Base-by-base conservation (phyloP, 495 filamentous ascomycete genomes). In the Hypoxylon crocopeplum region DNA sequence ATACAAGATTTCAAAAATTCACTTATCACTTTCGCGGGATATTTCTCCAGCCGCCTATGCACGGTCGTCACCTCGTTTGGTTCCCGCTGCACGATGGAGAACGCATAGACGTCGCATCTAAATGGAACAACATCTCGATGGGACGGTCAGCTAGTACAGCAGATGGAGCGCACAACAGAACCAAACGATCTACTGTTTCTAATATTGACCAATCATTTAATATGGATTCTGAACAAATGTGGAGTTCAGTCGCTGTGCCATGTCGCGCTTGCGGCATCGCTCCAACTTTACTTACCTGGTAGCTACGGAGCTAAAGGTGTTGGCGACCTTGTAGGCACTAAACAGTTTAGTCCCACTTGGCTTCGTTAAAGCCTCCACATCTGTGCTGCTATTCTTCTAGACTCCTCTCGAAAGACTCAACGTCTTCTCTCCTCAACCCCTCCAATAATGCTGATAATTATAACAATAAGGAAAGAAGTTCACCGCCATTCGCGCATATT, bases 231-330 rank as follows among this genome's bases (percentile, higher is more conserved):
- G 44, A 12, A 8, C n/a, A n/a, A 16, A 10, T 56, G 46, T 56
- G 61, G 55, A 40, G 55, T 44, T 39, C 0, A 29, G 17, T 15
- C 7, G 33, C 52, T 46, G 48, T 46, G 41, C 52, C 41, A 40
- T 62, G 51, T 57, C 52, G 52, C 55, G 54, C 48, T 49, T 64
- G 61, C 61, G 61, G 61, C 49, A 59, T 64, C 61, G 61, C 61
- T 64, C 29, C 25, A 50, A 45, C 41, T 57, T 1, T 52, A 48
- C 40, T 52, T 44, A 29, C 30, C 42, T 42, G 50, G 49, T 59
- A 59, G 53, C 34, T 40, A 55, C 45, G 61, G 55, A 50, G 61
- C 55, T 48, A 25, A 22, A 49, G 20, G 39, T 33, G 27, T 39
- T 59, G 56, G 45, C 3, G 15, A 7, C 8, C 36, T 41, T 45